Evolutionary conservation across 1,284 basidiomycete species (phyloP), one percentile per base, ranked within the genome.

Genomic region (Meira nashicola): DNA sequence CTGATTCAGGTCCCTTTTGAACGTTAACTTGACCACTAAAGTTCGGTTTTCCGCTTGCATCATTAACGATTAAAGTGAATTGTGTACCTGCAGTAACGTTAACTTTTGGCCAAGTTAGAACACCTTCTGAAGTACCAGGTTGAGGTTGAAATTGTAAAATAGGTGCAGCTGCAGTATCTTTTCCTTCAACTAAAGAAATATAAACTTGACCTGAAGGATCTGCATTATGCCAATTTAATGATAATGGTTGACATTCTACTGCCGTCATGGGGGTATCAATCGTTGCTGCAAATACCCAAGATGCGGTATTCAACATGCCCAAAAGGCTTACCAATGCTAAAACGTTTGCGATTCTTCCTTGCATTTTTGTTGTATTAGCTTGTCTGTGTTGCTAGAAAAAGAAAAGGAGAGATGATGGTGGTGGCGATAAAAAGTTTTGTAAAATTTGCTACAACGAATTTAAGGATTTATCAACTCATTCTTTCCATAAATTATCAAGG

Each of bases 161-260:
- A 17, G 17, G 46, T 21, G n/a, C 6, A 48, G 17, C 5, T n/a
- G 3, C 23, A 6, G 46, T 48, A 23, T 23, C 25, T 12, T n/a
- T 48, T 21, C 46, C 46, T 48, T 48, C 46, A 48, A 48, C 46
- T 17, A 48, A n/a, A 12, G 46, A 48, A 5, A 48, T 48, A 17
- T 48, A 48, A 12, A 48, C 46, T 14, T 5, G 46, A 33, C 28
- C 28, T 33, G 28, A 33, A 17, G 46, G 46, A 14, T 21, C 17
- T 5, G 46, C 46, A 25, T 23, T 23, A 6, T n/a, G 12, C 46
- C 46, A 48, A 12, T 7, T 48, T 2, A 48, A 5, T 5, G 46
- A n/a, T 2, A 23, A 5, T 12, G 46, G 46, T 23, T 48, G 46
- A 25, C 46, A 48, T 48, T 48, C 17, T 5, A 48, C 46, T 5